phyloP scores from a whole-genome alignment of 108 stramenopile species.

The Cyclotella distinguenda region DNA sequence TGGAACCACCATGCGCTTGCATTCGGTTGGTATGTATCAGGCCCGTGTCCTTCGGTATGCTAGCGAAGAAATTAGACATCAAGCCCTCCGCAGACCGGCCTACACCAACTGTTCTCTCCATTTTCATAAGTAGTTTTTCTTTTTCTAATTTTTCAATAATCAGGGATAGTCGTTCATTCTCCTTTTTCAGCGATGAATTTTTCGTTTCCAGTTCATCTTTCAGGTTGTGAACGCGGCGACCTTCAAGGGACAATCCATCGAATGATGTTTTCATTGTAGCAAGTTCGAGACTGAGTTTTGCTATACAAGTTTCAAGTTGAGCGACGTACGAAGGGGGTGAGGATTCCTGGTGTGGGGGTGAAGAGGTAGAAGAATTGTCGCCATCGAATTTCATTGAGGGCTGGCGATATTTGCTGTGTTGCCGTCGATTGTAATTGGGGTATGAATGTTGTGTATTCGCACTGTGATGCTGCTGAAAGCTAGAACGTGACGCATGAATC shows the following conservation, averaged over 20 bases:
- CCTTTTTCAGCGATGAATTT: constrained; percentile 3
- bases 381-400: not conserved
- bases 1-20: too few relatives aligned
- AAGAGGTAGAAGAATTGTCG: not conserved
- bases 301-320: constrained; percentile 29
- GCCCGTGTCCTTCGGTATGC: not conserved
- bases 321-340: constrained; percentile 1
- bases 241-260: constrained; percentile 27
- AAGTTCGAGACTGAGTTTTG: constrained; percentile 35
- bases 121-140: constrained; percentile 35
- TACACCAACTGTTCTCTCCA: constrained; percentile 29
- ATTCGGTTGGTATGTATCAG: not conserved
- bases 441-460: not conserved
- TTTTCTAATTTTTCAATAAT: constrained; percentile 27
- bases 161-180: constrained; percentile 22
- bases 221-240: constrained; percentile 20
- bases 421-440: not conserved
- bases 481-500: not conserved
- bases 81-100: constrained; percentile 1
- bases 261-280: constrained; percentile 31
- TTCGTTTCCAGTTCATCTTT: constrained; percentile 10
- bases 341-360: not conserved
- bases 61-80: not conserved
- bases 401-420: not conserved
- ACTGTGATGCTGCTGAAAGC: constrained; percentile 9